phyloP scores from a whole-genome alignment of 176 grass and related monocot species.

The Elaeis guineensis region DNA sequence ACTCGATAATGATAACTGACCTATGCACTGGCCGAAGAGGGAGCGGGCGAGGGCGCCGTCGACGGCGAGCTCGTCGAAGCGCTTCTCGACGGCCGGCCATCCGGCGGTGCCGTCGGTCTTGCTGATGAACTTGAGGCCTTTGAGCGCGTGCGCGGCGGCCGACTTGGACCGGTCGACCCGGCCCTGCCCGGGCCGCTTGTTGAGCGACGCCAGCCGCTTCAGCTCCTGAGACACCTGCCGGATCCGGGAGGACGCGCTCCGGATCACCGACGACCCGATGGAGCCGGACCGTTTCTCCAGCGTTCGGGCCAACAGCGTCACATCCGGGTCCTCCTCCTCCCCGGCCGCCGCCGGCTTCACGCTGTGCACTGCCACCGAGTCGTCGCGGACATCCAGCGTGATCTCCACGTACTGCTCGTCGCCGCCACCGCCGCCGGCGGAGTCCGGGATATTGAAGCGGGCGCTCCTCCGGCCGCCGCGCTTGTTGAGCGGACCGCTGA shows the following conservation, averaged over 20 bases:
- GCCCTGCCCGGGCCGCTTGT: slow-evolving; percentile 12
- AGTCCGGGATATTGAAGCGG: slow-evolving; percentile 51
- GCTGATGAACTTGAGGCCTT: slow-evolving; percentile 95
- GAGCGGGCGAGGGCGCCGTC: slow-evolving; percentile 55
- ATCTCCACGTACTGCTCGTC: slow-evolving; percentile 85
- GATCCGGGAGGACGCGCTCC: slow-evolving; percentile 71
- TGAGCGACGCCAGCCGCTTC: slow-evolving; percentile 40
- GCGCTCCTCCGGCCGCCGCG: slow-evolving; percentile 53
- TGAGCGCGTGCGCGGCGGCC: slow-evolving; percentile 71
- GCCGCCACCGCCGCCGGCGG: slow-evolving; percentile 10
- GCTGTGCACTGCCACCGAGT: slow-evolving; percentile 92
- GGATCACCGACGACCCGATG: slow-evolving; percentile 35
- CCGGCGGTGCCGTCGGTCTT: slow-evolving; percentile 38
- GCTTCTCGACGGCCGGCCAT: slow-evolving; percentile 55
- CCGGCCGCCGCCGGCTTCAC: slow-evolving; percentile 36
- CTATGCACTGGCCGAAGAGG: slow-evolving; percentile 89
- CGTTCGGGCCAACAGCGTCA: slow-evolving; percentile 52
- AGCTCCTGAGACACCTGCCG: slow-evolving; percentile 97
- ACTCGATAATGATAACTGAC: slow-evolving; percentile 8
- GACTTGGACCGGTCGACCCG: slow-evolving; percentile 65
- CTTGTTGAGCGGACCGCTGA: slow-evolving; percentile 34
- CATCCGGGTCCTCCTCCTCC: slow-evolving; percentile 37
- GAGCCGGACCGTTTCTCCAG: slow-evolving; percentile 59
- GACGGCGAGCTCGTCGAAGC: slow-evolving; percentile 58
- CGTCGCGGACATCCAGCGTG: slow-evolving; percentile 91